Evolutionary conservation across 805 yeast species (phyloP), one percentile per base, ranked within the genome.

Genomic region (Yarrowia alimentaria): DNA sequence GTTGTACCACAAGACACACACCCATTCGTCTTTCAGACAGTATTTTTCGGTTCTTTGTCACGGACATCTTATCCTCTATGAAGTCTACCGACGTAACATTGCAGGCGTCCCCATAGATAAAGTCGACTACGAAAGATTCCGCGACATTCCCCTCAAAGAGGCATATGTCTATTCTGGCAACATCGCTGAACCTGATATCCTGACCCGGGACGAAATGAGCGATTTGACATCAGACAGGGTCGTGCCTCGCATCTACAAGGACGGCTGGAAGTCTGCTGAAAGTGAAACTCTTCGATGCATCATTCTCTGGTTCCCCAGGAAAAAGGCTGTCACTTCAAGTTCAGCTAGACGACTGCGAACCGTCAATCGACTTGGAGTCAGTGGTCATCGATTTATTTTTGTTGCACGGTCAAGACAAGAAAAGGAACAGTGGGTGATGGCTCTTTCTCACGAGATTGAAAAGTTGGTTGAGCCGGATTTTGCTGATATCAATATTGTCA

Each of bases 181-280:
- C 2, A 65, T 77, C 1, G 78, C 90, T 2, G 73, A 71, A 10
- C 61, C 73, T 25, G 89, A 83, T 56, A 67, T 88, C 20, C 61
- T 81, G 22, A 60, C 64, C 9, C 64, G 77, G 10, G 75, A 70
- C 43, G 66, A 63, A 17, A 74, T 72, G 19, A 21, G 30, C n/a
- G 50, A 43, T 6, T 4, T 30, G 18, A 4, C 14, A 6, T 65
- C 72, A 35, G 79, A 80, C 52, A 68, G 68, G 3, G 62, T 66
- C 16, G 61, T 84, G 22, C 95, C 97, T 0, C 69, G 94, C 26
- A 69, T 83, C 0, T 89, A 85, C 61, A 67, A 75, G 1, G 95
- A 89, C 65, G 96, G 96, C 0, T 84, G 94, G 88, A 76, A 73
- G 56, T 83, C 94, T 2, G 71, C 79, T 7, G 98, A 91, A 59